Evolutionary conservation across 2,329 filamentous ascomycete genomes (phyloP), one percentile per base, ranked within the genome.

Genomic region (Botryotinia globosa): DNA sequence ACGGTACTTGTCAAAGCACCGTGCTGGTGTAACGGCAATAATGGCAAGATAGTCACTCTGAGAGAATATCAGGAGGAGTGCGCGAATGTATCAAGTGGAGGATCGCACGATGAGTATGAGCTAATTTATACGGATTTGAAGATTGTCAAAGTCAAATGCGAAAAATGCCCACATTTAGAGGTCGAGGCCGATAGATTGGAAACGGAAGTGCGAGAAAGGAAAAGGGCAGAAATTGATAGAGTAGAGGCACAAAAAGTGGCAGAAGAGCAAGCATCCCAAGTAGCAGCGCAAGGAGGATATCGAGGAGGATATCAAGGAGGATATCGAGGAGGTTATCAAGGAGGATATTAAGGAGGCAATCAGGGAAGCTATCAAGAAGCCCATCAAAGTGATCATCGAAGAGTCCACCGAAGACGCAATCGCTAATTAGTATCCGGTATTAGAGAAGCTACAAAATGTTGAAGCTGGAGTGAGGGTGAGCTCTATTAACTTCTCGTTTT

Each of bases 51-150:
- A 12, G 5, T 37, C 9, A 14, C 3, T 34, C 34, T 34, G 34
- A 34, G 34, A 34, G 34, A 34, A 34, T 34, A 34, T 34, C 34
- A 3, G 34, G 5, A 34, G 34, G 5, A 34, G 34, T 34, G 34
- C 34, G 34, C 32, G 34, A 34, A 34, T 34, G 34, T 34, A 34
- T 0, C 0, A 4, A 6, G 0, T 9, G 58, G 58, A 14, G 22
- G 20, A 20, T 7, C 10, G 7, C 58, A 61, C 22, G 58, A 61
- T 14, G 5, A 14, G 12, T 61, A 37, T 25, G 37, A 14, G 10
- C 2, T 1, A 14, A 2, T 0, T 37, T 20, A 1, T 34, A 0
- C 0, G 10, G 10, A 25, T 0, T 3, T 22, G 0, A 0, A 14
- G 22, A 0, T 3, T 37, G 18, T 29, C 6, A 1, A 25, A 12